Evolutionary conservation across 2,329 filamentous ascomycete species (phyloP), one percentile per base, ranked within the genome.

Genomic region (Cladosporium oxysporum): DNA sequence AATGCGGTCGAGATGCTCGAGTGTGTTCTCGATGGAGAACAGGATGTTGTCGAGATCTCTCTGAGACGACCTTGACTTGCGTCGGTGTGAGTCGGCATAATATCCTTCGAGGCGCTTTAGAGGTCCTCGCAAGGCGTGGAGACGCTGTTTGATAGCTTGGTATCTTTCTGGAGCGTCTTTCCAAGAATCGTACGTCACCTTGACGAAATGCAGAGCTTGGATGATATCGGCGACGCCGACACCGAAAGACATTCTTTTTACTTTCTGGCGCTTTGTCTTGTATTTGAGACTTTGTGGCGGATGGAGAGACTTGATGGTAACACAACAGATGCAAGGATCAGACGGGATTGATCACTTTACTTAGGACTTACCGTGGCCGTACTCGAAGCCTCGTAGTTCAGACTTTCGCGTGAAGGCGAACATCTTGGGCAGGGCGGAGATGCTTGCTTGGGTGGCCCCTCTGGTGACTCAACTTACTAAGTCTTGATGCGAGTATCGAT

Each of bases 91-190:
- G 28, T 14, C 14, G 16, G 23, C 14, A 23, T 37, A 44, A 6
- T 29, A 8, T 16, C 23, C n/a, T 11, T 28, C 58, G 16, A 61
- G 58, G 8, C 28, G 37, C 8, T 47, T 16, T 5, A 61, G 58
- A 44, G 58, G 37, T 12, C 41, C 41, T 31, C 28, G 58, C 28
- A 61, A 26, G 11, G 23, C 29, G 11, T 23, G 41, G 18, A 61
- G 58, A 44, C 58, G 58, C 4, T 21, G 41, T 47, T 28, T 21
- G 26, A 61, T 44, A 11, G 58, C 58, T 29, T 16, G 37, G 58
- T 61, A 49, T n/a, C 16, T 33, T 31, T 47, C 58, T 28, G 58
- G 58, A 29, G 58, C 58, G 8, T 61, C 58, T 47, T 29, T 41
- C 58, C 58, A 61, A 1, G 26, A n/a, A 16, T 47, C 58, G 58